phyloP scores from a whole-genome alignment of 805 yeast genomes.

The Lipomyces yamadae region DNA sequence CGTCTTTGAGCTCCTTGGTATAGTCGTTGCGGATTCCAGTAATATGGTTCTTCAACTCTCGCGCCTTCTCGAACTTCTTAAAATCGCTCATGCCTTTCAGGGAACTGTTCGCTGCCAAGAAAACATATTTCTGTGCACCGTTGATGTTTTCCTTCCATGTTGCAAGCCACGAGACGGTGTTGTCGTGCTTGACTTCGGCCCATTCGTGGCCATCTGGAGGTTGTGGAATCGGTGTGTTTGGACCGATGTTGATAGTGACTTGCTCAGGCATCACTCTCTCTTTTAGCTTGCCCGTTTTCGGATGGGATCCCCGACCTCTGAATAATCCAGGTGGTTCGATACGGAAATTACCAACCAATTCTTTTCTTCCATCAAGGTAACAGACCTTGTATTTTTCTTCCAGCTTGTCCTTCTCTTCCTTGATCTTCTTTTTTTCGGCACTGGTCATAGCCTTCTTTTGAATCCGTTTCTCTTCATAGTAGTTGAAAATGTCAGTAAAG shows the following conservation, averaged over 20 bases:
- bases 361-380: conserved; percentile 81
- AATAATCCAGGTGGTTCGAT: conserved; percentile 96
- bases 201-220: conserved; percentile 88
- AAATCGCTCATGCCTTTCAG: conserved; percentile 89
- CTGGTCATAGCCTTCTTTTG: conserved; percentile 70
- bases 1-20: conserved; percentile 67
- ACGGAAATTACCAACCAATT: conserved; percentile 90
- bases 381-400: conserved; percentile 87
- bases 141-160: conserved; percentile 96
- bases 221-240: conserved; percentile 70
- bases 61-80: conserved; percentile 91
- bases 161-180: conserved; percentile 92
- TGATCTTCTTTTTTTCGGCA: conserved; percentile 75
- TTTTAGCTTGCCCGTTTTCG: conserved; percentile 90
- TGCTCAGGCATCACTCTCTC: conserved; percentile 88
- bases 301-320: conserved; percentile 96
- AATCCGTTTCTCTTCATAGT: conserved; percentile 71
- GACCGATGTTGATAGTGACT: conserved; percentile 79
- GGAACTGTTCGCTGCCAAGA: conserved; percentile 89
- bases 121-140: conserved; percentile 81
- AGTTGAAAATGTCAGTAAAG: conserved; percentile 71
- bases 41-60: conserved; percentile 76
- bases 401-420: conserved; percentile 69
- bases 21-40: conserved; percentile 77
- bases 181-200: conserved; percentile 89